Percentiles rank a stretch among this genome's conserved stretches.
phyloP scores from a whole-genome alignment of 2,329 filamentous ascomycete species.

The Sodiomyces alkalinus region DNA sequence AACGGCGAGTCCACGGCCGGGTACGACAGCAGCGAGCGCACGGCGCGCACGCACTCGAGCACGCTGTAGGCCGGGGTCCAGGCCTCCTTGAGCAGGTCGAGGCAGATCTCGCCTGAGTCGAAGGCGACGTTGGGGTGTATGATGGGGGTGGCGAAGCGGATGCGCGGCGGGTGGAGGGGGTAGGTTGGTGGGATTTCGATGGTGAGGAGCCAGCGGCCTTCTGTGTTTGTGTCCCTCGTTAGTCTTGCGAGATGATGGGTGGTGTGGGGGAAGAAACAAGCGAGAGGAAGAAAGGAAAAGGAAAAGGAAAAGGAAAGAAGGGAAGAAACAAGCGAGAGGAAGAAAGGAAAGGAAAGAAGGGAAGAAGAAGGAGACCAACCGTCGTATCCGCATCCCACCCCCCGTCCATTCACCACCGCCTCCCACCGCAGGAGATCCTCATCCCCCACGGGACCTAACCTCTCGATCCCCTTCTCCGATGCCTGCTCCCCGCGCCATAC shows the following conservation, averaged over 20 bases:
- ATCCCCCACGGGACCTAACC: constrained; percentile 38
- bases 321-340: background rate
- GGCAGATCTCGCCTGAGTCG: constrained; percentile 76
- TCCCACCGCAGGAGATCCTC: constrained; percentile 43
- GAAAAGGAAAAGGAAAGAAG: background rate
- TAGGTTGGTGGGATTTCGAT: constrained; percentile 67
- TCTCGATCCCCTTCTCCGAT: constrained; percentile 39
- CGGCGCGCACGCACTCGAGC: constrained; percentile 54
- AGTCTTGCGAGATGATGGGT: background rate
- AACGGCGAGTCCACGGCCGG: constrained; percentile 62
- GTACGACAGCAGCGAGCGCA: constrained; percentile 52
- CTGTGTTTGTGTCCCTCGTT: too few relatives aligned
- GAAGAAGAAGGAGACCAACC: constrained; percentile 19
- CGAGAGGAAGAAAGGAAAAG: background rate
- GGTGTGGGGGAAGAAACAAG: background rate
- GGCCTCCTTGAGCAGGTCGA: constrained; percentile 64
- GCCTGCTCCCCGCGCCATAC: constrained; percentile 33
- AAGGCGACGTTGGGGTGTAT: constrained; percentile 67
- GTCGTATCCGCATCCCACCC: constrained; percentile 40
- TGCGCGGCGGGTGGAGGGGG: constrained; percentile 60
- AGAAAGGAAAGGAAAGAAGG: background rate
- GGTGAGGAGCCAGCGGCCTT: constrained; percentile 67
- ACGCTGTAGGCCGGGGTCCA: constrained; percentile 85
- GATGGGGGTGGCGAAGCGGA: constrained; percentile 70
- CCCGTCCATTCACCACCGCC: constrained; percentile 43